Percentiles rank a stretch among this genome's conserved stretches.
These are phyloP conservation scores for Oryza brachyantha DNA, from an alignment of 176 grass and related monocot species.

Conservation along the genomic window DNA sequence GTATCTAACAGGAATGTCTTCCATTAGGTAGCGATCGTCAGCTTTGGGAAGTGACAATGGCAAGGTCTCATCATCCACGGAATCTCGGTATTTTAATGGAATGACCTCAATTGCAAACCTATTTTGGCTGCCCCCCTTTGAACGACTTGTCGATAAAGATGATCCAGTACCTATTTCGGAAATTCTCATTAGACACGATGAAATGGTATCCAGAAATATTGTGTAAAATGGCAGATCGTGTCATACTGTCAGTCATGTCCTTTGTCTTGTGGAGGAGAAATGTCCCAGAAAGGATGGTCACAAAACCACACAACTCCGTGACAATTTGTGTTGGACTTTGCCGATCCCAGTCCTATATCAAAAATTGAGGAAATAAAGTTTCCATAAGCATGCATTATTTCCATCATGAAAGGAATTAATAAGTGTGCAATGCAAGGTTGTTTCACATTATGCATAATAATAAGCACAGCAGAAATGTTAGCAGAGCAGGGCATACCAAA, in stretches of 20 bases:
- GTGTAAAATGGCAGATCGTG: neutral
- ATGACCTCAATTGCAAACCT: conserved; percentile 45
- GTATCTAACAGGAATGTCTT: conserved; percentile 49
- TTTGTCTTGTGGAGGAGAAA: conserved; percentile 87
- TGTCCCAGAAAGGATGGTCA: conserved; percentile 82
- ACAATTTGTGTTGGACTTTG: conserved; percentile 82
- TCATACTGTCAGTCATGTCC: conserved; percentile 65
- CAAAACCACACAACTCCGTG: conserved; percentile 72
- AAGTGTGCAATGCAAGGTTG: neutral
- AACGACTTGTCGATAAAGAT: conserved; percentile 27
- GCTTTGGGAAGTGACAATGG: conserved; percentile 43
- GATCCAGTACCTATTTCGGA: conserved; percentile 35
- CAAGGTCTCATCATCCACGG: conserved; percentile 40
- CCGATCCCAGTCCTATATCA: conserved; percentile 68
- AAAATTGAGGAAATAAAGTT: neutral
- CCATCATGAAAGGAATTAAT: neutral
- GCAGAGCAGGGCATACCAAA: conserved; percentile 11
- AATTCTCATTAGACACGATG: conserved; percentile 14
- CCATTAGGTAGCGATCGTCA: conserved; percentile 36
- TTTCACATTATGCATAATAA: conserved; percentile 20
- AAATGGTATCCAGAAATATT: conserved; percentile 3
- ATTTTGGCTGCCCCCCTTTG: conserved; percentile 40
- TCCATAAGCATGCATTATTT: neutral
- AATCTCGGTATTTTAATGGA: conserved; percentile 50
- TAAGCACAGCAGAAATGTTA: conserved; percentile 13